Evolutionary conservation across 2,329 filamentous ascomycete species (phyloP).

Genomic region (Aphanocladium album): DNA sequence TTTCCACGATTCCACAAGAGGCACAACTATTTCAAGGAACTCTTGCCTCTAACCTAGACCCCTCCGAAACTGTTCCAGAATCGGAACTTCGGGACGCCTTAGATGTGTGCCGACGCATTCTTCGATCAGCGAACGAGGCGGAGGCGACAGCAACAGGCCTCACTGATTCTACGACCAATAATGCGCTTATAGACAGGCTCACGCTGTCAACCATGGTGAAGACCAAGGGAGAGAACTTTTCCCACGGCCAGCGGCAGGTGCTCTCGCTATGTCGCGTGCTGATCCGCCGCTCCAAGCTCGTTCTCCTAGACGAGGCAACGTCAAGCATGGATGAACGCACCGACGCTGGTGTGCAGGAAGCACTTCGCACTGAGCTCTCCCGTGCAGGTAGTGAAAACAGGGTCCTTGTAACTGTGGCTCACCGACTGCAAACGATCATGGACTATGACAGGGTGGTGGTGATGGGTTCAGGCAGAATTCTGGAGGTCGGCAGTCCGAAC

Average conservation of each 20-base stretch:
- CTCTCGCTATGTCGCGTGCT: constrained; percentile 52
- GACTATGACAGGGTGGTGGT: constrained; percentile 56
- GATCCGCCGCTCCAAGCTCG: constrained; percentile 48
- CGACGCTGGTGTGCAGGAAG: constrained; percentile 48
- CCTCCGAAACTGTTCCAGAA: constrained; percentile 51
- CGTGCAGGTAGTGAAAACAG: constrained; percentile 34
- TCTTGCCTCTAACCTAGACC: constrained; percentile 56
- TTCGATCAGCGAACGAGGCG: constrained; percentile 41
- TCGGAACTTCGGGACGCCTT: constrained; percentile 53
- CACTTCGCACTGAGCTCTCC: constrained; percentile 45
- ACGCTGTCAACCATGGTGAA: constrained; percentile 42
- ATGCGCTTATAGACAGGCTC: constrained; percentile 22
- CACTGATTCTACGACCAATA: constrained; percentile 20
- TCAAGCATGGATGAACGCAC: constrained; percentile 56
- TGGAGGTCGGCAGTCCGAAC: constrained; percentile 41
- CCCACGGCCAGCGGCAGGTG: constrained; percentile 54
- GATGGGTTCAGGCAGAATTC: constrained; percentile 47
- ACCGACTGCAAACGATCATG: constrained; percentile 52
- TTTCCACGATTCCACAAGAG: constrained; percentile 57
- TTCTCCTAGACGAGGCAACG: constrained; percentile 55
- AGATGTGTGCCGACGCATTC: constrained; percentile 54
- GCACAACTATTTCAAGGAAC: constrained; percentile 51
- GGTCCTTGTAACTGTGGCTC: constrained; percentile 54
- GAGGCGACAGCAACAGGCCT: constrained; percentile 23
- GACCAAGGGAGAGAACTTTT: constrained; percentile 51